phyloP scores from a whole-genome alignment of 805 yeast species.

The Metschnikowia peoriensis region DNA sequence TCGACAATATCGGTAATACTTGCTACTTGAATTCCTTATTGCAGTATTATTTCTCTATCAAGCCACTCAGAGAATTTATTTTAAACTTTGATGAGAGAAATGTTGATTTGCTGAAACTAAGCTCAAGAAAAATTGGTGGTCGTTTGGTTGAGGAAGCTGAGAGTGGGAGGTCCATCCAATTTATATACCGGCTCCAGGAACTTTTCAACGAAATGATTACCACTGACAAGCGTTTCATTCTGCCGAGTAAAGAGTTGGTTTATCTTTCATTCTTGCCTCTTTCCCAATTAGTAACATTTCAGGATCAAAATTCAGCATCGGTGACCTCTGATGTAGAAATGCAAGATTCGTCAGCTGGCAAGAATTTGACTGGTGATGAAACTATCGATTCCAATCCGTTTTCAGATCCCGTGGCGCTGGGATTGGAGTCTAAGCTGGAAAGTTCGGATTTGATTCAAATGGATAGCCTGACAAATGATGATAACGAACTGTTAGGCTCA shows the following conservation, averaged over 20 bases:
- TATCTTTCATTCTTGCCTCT: conserved; percentile 81
- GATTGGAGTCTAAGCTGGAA: background rate
- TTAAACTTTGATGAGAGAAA: conserved; percentile 48
- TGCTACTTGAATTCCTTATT: conserved; percentile 81
- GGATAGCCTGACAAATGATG: conserved; percentile 4
- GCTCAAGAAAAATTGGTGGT: conserved; percentile 76
- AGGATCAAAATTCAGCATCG: conserved; percentile 12
- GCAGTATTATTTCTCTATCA: conserved; percentile 85
- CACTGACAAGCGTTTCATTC: conserved; percentile 60
- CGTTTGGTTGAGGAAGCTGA: conserved; percentile 77
- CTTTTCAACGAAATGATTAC: conserved; percentile 70
- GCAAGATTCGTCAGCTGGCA: conserved; percentile 1
- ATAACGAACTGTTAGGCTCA: background rate
- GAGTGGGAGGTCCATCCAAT: conserved; percentile 77
- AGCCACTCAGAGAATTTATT: conserved; percentile 71
- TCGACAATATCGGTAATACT: conserved; percentile 93
- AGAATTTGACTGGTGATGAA: background rate
- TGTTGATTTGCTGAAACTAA: conserved; percentile 12
- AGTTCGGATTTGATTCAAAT: conserved; percentile 5
- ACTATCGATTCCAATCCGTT: conserved; percentile 1
- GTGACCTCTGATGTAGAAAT: background rate
- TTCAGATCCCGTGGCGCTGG: background rate
- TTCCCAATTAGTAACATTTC: conserved; percentile 62
- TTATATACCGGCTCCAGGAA: conserved; percentile 67
- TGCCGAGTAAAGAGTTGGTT: conserved; percentile 82